These are phyloP conservation scores for Phytophthora megakarya DNA, from an alignment of 352 stramenopile species.

Conservation along the genomic window DNA sequence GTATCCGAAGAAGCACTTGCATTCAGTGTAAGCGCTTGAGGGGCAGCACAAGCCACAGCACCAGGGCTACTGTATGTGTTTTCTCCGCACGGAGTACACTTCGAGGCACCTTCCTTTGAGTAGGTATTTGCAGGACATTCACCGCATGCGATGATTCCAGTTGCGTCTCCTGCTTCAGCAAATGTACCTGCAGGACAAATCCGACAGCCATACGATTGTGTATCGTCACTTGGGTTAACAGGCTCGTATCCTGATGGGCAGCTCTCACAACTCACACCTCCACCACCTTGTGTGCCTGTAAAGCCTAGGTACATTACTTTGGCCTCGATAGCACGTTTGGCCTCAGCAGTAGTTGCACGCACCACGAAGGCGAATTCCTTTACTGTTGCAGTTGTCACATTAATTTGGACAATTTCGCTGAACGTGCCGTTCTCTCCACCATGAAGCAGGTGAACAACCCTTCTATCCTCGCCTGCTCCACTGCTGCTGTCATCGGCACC, in stretches of 20 bases:
- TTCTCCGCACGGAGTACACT: constrained; percentile 60
- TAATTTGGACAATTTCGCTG: constrained; percentile 56
- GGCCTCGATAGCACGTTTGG: constrained; percentile 50
- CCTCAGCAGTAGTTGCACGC: constrained; percentile 50
- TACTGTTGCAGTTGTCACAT: constrained; percentile 44
- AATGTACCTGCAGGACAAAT: constrained; percentile 70
- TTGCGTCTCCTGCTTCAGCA: constrained; percentile 26
- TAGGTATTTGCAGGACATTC: constrained; percentile 68
- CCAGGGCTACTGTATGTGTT: constrained; percentile 66
- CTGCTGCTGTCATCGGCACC: constrained; percentile 14
- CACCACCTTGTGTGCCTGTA: constrained; percentile 53
- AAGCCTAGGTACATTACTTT: constrained; percentile 63
- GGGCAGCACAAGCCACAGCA: constrained; percentile 50
- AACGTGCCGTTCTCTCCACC: constrained; percentile 72
- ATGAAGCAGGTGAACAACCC: constrained; percentile 59
- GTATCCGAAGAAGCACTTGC: constrained; percentile 28
- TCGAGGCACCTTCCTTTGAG: constrained; percentile 49
- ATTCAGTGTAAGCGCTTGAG: constrained; percentile 49
- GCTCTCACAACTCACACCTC: constrained; percentile 53
- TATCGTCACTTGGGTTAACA: constrained; percentile 29
- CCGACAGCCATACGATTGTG: constrained; percentile 46
- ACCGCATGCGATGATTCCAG: constrained; percentile 51
- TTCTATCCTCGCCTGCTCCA: constrained; percentile 22
- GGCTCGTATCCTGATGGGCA: constrained; percentile 64
- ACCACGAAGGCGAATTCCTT: constrained; percentile 71